Conservation (phyloP, 768 basidiomycete genomes). For the Paxillus ammoniavirescens region DNA sequence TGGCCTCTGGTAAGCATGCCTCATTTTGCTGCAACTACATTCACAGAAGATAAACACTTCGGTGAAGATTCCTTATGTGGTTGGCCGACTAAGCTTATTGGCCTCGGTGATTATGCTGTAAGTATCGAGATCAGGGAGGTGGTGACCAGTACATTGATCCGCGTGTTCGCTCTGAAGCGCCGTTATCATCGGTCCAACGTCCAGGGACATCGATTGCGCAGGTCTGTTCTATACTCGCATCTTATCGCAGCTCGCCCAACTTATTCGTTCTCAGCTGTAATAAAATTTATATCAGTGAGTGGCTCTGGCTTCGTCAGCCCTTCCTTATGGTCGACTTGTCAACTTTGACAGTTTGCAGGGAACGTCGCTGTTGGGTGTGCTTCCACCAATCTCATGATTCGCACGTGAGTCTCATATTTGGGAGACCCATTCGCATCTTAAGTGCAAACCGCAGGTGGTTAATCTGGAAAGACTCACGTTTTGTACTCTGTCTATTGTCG, state of each 20-base stretch:
- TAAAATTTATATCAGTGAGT: slow-evolving; percentile 13
- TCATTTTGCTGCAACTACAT: not conserved
- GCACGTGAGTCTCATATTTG: slow-evolving; percentile 17
- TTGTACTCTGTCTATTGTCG: slow-evolving; percentile 15
- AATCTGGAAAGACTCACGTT: slow-evolving; percentile 21
- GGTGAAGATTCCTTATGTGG: slow-evolving; percentile 23
- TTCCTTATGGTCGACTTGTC: not conserved
- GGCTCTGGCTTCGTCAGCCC: not conserved
- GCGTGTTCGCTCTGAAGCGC: slow-evolving; percentile 1
- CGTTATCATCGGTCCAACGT: not conserved
- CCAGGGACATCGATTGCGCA: slow-evolving; percentile 3
- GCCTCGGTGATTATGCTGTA: slow-evolving; percentile 17
- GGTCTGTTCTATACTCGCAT: slow-evolving; percentile 12
- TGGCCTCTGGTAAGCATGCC: slow-evolving; percentile 22
- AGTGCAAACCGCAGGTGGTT: slow-evolving; percentile 20
- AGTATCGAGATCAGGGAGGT: not conserved
- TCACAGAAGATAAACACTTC: not conserved
- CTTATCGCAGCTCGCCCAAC: not conserved
- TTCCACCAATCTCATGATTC: slow-evolving; percentile 29
- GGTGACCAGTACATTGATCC: not conserved
- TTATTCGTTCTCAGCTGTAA: slow-evolving; percentile 10
- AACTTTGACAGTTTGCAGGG: slow-evolving; percentile 8
- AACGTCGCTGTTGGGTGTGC: slow-evolving; percentile 15
- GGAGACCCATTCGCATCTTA: not conserved
- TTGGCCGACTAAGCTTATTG: slow-evolving; percentile 19